Conservation (phyloP, 176 grass and related monocot genomes). For the Alloteropsis semialata region DNA sequence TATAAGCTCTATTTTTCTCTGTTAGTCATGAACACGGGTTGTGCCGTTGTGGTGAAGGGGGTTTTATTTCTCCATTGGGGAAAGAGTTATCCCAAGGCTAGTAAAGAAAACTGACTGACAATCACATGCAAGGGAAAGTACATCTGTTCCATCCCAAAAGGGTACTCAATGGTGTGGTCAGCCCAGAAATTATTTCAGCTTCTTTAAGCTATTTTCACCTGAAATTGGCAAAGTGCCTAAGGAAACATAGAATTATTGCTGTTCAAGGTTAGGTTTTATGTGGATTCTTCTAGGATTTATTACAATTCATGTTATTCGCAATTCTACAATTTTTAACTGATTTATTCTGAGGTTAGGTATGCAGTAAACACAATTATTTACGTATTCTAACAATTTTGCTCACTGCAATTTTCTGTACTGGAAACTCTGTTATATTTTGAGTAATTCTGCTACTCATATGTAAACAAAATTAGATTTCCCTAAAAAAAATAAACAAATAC, state of each 20-base stretch:
- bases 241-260: neutral
- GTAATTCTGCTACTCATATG: neutral
- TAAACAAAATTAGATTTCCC: constrained; percentile 11
- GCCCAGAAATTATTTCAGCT: neutral
- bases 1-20: neutral
- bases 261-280: neutral
- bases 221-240: neutral
- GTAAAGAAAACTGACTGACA: neutral
- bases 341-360: neutral
- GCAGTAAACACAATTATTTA: neutral
- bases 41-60: neutral
- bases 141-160: neutral
- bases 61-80: neutral
- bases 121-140: neutral
- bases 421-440: constrained; percentile 1
- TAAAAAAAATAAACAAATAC: constrained; percentile 13
- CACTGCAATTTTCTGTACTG: neutral
- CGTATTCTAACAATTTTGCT: neutral
- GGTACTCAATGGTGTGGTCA: neutral
- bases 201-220: neutral
- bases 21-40: neutral
- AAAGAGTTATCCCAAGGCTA: neutral
- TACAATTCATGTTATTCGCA: neutral
- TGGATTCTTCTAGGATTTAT: neutral
- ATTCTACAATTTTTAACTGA: neutral